Conservation (phyloP, 345 rosid genomes). For the Hibiscus syriacus region DNA sequence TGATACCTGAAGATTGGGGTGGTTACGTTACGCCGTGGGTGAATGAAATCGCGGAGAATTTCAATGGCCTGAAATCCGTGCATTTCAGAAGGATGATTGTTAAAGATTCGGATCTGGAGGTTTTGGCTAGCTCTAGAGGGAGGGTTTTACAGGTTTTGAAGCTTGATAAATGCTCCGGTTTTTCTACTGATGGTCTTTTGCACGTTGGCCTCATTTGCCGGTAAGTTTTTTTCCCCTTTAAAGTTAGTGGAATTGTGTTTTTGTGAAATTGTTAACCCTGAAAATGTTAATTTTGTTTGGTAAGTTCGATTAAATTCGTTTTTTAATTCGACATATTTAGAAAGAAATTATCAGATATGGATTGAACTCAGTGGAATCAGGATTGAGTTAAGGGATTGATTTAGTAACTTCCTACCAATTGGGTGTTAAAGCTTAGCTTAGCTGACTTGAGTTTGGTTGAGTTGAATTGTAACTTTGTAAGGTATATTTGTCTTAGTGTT, state of each 20-base stretch:
- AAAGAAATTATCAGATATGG: background rate
- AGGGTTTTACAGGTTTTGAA: conserved; percentile 46
- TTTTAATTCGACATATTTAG: background rate
- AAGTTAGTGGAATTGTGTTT: no score
- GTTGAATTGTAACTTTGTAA: background rate
- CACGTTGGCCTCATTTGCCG: conserved; percentile 67
- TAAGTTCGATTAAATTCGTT: no score
- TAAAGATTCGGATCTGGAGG: conserved; percentile 64
- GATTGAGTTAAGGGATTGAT: background rate
- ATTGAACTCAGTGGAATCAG: background rate
- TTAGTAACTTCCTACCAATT: background rate
- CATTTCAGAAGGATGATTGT: conserved; percentile 87
- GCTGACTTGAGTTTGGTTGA: background rate
- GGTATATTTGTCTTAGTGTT: background rate
- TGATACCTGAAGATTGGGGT: conserved; percentile 95
- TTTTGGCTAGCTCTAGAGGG: conserved; percentile 41
- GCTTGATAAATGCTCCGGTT: conserved; percentile 87
- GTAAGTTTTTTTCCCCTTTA: conserved; percentile 22
- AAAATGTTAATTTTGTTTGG: no score
- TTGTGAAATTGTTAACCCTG: no score
- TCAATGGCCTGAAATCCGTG: conserved; percentile 52
- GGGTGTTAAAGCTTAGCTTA: background rate
- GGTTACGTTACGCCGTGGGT: conserved; percentile 80
- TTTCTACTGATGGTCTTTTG: conserved; percentile 75
- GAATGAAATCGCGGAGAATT: conserved; percentile 34